Base-by-base conservation (phyloP, 31 red algal species). In the Asparagopsis taxiformis region DNA sequence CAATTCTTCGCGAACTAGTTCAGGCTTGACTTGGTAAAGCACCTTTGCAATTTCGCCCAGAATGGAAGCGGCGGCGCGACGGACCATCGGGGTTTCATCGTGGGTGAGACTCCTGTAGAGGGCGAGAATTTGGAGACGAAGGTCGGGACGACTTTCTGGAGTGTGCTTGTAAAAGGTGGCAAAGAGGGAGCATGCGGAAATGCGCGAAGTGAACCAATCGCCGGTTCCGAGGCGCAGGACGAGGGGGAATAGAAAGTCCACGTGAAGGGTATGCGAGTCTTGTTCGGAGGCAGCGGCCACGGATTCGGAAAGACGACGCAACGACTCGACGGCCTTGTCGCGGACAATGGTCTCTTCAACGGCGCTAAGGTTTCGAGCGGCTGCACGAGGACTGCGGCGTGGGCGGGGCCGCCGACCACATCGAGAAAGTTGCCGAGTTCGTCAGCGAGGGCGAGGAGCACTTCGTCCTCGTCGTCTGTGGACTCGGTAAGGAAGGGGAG, bases 171-270 rank as follows among this genome's bases (percentile, higher is more conserved):
- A 98, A 5, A 82, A 50, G 26, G 58, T 48, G 16, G 90, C 69
- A 53, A 98, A 78, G 32, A 98, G 80, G 21, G 85, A 74, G 32
- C 80, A 82, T 29, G 95, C 95, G 43, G 95, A 98, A 16, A 98
- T 91, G 26, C 95, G 82, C 16, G 90, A 90, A 24, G 95, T 98
- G 55, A 98, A 98, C 95, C 95, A 98, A 62, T 98, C 95, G 43
- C 90, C 90, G 30, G 72, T 70, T 4, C 89, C 89, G 23, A 98
- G 67, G 61, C 93, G 66, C 68, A 79, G 80, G 38, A 88, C 63
- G 54, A 97, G 74, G 4, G 94, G 94, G 57, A 92, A 85, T 20
- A 92, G 34, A 43, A 84, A 77, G 57, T 82, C 74, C 8, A 82
- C 89, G 20, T 92, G 89, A 15, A 92, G 61, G 56, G 78, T 72